Conservation (phyloP, 1,284 basidiomycete species). For the Neonothopanus nambi region DNA sequence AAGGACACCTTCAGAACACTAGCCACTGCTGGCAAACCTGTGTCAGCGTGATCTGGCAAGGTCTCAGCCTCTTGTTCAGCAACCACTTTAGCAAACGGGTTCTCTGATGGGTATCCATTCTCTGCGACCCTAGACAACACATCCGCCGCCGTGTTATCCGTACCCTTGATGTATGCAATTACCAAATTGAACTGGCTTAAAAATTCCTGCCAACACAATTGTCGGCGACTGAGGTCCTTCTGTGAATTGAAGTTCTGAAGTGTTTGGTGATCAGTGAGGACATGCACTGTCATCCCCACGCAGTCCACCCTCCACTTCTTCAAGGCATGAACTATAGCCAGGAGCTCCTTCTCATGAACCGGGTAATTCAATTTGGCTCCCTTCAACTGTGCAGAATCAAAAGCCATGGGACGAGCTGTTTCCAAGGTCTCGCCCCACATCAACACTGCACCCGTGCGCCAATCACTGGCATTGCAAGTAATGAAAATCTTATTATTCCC, state of each 20-base stretch:
- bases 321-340: conserved; percentile 33
- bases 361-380: conserved; percentile 32
- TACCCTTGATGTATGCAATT: conserved; percentile 22
- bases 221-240: conserved; percentile 31
- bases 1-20: background rate
- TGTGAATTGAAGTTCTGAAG: conserved; percentile 39
- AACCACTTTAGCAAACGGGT: no score
- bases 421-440: conserved; percentile 26
- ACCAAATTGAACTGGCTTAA: conserved; percentile 28
- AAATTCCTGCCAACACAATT: conserved; percentile 34
- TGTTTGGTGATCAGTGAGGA: conserved; percentile 34
- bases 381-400: conserved; percentile 29
- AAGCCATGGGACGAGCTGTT: conserved; percentile 29
- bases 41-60: no score
- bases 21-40: background rate
- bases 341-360: conserved; percentile 22
- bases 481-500: conserved; percentile 31
- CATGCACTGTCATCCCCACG: conserved; percentile 22
- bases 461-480: conserved; percentile 29
- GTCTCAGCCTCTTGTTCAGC: no score
- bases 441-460: conserved; percentile 28
- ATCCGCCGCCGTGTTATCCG: conserved; percentile 25
- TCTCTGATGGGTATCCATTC: no score
- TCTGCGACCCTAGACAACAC: conserved; percentile 12
- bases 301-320: conserved; percentile 33